Percentiles rank a stretch among this genome's conserved stretches.
phyloP scores from a whole-genome alignment of 768 basidiomycete genomes.

The Trametes cubensis region DNA sequence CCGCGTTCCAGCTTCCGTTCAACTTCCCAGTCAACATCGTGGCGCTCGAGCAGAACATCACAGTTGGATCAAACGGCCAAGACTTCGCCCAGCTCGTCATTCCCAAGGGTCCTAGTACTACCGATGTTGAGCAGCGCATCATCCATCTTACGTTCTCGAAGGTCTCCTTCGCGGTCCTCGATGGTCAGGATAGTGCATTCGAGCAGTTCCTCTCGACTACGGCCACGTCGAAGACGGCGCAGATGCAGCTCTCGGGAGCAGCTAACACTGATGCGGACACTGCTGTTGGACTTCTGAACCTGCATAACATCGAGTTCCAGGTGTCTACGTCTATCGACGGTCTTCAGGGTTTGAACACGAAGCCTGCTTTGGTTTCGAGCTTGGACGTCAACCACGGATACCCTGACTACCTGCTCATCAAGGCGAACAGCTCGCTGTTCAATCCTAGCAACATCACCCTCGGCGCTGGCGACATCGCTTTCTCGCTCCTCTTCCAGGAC shows the following conservation, averaged over 20 bases:
- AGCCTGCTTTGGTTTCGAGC: conserved; percentile 56
- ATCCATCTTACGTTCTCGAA: conserved; percentile 61
- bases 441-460: conserved; percentile 58
- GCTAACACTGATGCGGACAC: conserved; percentile 59
- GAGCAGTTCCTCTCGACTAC: conserved; percentile 64
- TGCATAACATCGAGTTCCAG: conserved; percentile 59
- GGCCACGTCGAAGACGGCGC: conserved; percentile 49
- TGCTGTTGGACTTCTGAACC: conserved; percentile 62
- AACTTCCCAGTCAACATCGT: conserved; percentile 70
- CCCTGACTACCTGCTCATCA: conserved; percentile 68
- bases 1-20: conserved; percentile 69
- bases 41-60: conserved; percentile 61
- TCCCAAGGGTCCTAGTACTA: conserved; percentile 57
- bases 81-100: conserved; percentile 63
- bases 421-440: conserved; percentile 57
- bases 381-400: conserved; percentile 73
- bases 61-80: conserved; percentile 51
- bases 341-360: conserved; percentile 62
- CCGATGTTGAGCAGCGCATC: conserved; percentile 63
- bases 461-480: conserved; percentile 63
- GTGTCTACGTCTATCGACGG: conserved; percentile 63
- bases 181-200: conserved; percentile 53
- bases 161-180: conserved; percentile 61
- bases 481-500: conserved; percentile 57
- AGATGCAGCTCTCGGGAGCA: conserved; percentile 54